These are phyloP conservation scores for Diplodia seriata DNA, from an alignment of 2,329 filamentous ascomycete genomes.

Conservation along the genomic window DNA sequence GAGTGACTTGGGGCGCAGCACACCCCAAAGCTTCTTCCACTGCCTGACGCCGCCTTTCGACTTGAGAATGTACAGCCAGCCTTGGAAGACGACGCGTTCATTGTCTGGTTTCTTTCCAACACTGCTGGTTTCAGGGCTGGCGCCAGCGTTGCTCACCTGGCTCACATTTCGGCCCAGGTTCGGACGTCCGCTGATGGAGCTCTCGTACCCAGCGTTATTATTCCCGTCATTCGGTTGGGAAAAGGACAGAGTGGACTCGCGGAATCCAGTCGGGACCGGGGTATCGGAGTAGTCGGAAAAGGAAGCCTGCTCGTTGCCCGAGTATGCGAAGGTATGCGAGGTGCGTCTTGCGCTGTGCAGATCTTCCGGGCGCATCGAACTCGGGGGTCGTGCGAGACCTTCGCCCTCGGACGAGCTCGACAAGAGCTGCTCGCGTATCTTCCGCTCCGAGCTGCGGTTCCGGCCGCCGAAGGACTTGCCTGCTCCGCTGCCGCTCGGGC, in stretches of 20 bases:
- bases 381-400: constrained; percentile 39
- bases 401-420: constrained; percentile 58
- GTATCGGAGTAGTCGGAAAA: constrained; percentile 87
- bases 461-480: constrained; percentile 37
- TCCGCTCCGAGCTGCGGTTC: constrained; percentile 17
- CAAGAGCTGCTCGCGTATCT: constrained; percentile 39
- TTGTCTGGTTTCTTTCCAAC: constrained; percentile 59
- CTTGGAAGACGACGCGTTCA: constrained; percentile 92
- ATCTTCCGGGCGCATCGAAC: constrained; percentile 40
- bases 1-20: constrained; percentile 82
- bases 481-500: constrained; percentile 61
- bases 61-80: constrained; percentile 84
- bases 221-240: constrained; percentile 34
- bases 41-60: constrained; percentile 83
- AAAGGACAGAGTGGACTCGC: constrained; percentile 58
- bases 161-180: constrained; percentile 60
- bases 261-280: constrained; percentile 50
- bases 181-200: constrained; percentile 40
- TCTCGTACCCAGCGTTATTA: constrained; percentile 35
- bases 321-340: constrained; percentile 69
- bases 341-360: constrained; percentile 57
- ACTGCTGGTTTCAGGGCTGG: constrained; percentile 38
- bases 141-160: constrained; percentile 64
- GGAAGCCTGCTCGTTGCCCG: constrained; percentile 72
- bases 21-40: constrained; percentile 95